phyloP scores from a whole-genome alignment of 2,329 filamentous ascomycete species.

The Xylaria sp. region DNA sequence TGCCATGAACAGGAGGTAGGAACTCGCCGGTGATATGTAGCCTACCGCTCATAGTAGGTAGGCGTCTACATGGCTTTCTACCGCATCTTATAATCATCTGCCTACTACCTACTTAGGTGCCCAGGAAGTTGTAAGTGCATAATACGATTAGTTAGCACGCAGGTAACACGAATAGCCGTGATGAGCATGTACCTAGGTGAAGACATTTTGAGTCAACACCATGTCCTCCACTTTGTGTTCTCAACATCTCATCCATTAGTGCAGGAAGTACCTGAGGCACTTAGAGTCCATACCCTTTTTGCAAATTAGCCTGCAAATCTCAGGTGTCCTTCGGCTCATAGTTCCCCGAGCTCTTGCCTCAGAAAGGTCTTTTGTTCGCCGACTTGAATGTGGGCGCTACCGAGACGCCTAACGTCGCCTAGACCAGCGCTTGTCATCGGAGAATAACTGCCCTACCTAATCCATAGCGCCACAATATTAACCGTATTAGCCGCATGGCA shows the following conservation, averaged over 20 bases:
- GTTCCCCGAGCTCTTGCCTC: conserved; percentile 2
- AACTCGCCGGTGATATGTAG: not conserved
- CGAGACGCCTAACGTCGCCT: not conserved
- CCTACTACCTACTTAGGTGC: not conserved
- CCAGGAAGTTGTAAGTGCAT: not conserved
- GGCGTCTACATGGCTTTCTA: too few relatives aligned
- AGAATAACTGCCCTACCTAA: conserved; percentile 32
- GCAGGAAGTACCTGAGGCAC: not conserved
- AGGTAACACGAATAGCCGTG: not conserved
- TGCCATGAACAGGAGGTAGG: not conserved
- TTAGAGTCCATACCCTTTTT: too few relatives aligned
- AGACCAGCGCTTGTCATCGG: conserved; percentile 25
- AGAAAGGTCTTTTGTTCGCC: not conserved
- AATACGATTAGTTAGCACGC: not conserved
- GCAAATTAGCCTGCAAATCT: not conserved
- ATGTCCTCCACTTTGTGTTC: not conserved
- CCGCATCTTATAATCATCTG: not conserved
- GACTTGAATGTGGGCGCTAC: not conserved
- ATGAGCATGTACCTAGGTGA: not conserved
- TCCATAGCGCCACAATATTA: conserved; percentile 32
- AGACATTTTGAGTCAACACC: not conserved
- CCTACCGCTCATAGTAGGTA: too few relatives aligned
- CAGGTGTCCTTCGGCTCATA: conserved; percentile 1
- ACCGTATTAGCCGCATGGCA: conserved; percentile 37
- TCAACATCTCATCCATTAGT: not conserved